Conservation (phyloP, 1,284 basidiomycete genomes). For the Agaricales sp. region DNA sequence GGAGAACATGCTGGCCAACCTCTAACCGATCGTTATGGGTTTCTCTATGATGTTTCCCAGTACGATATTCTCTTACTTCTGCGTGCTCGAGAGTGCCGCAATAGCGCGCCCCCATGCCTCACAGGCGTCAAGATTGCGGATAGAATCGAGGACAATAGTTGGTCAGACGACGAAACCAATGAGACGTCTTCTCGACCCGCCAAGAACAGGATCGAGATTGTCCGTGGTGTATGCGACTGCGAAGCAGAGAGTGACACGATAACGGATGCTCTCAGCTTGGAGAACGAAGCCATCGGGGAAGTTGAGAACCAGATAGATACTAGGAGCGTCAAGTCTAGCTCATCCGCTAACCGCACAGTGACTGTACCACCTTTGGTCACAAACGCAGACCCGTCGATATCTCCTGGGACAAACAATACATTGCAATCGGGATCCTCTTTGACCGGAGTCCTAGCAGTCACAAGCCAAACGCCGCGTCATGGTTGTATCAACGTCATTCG, state of each 20-base stretch:
- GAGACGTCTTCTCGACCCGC: conserved; percentile 9
- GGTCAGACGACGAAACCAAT: conserved; percentile 51
- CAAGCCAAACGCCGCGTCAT: conserved; percentile 52
- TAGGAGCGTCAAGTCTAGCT: conserved; percentile 31
- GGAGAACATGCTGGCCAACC: conserved; percentile 51
- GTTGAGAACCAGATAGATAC: conserved; percentile 8
- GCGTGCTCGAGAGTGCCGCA: conserved; percentile 63
- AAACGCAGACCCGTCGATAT: conserved; percentile 13
- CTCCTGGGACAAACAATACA: conserved; percentile 19
- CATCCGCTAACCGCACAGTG: conserved; percentile 35
- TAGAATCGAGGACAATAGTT: conserved; percentile 62
- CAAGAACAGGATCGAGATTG: conserved; percentile 38
- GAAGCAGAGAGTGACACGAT: conserved; percentile 26
- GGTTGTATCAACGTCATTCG: conserved; percentile 72
- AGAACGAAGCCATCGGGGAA: conserved; percentile 9
- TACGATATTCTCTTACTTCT: conserved; percentile 75
- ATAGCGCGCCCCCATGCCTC: conserved; percentile 72
- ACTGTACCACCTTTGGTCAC: background rate
- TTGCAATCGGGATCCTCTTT: conserved; percentile 19
- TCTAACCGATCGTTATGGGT: conserved; percentile 90
- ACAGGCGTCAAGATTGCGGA: conserved; percentile 84
- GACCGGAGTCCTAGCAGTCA: conserved; percentile 45
- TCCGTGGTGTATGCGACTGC: conserved; percentile 51
- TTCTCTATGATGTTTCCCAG: conserved; percentile 81
- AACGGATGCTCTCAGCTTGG: conserved; percentile 8